phyloP scores from a whole-genome alignment of 306 rosid species.

The Hippophae gyantsensis region DNA sequence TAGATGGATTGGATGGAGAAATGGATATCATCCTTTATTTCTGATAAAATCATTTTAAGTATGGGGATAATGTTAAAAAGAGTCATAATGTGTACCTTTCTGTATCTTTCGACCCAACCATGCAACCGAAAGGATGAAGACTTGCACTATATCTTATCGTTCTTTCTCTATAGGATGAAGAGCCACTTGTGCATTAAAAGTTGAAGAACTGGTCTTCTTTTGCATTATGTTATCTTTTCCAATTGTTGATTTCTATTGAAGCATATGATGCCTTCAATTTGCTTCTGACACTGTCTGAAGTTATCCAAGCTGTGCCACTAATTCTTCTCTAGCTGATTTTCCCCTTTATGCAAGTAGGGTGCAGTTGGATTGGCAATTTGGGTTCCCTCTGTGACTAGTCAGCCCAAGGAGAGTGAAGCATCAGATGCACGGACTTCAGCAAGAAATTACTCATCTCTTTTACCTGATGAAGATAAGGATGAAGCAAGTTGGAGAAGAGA shows the following conservation, averaged over 20 bases:
- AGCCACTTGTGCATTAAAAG: too few species aligned
- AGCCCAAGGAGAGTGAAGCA: slow-evolving; percentile 50
- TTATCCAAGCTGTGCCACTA: slow-evolving; percentile 3
- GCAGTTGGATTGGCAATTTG: slow-evolving; percentile 99
- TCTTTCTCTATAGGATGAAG: too few species aligned
- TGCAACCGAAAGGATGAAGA: too few species aligned
- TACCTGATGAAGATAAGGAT: slow-evolving; percentile 41
- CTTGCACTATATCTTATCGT: too few species aligned
- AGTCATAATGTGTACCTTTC: not conserved
- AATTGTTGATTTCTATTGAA: not conserved
- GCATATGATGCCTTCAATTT: not conserved
- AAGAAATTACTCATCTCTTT: slow-evolving; percentile 62
- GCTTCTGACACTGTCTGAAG: not conserved
- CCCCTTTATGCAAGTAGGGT: slow-evolving; percentile 41
- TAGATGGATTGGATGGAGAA: not conserved
- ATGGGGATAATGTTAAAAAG: not conserved
- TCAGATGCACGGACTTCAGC: slow-evolving; percentile 41
- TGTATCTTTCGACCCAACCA: not conserved
- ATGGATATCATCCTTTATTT: not conserved
- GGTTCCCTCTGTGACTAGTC: slow-evolving; percentile 96
- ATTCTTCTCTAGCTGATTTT: slow-evolving; percentile 3
- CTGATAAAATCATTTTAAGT: not conserved
- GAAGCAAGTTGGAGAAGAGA: slow-evolving; percentile 33
- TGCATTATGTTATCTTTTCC: not conserved
- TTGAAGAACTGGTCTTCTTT: too few species aligned